Evolutionary conservation across 2,329 filamentous ascomycete genomes (phyloP).

Genomic region (Ceratocystis ficicola): DNA sequence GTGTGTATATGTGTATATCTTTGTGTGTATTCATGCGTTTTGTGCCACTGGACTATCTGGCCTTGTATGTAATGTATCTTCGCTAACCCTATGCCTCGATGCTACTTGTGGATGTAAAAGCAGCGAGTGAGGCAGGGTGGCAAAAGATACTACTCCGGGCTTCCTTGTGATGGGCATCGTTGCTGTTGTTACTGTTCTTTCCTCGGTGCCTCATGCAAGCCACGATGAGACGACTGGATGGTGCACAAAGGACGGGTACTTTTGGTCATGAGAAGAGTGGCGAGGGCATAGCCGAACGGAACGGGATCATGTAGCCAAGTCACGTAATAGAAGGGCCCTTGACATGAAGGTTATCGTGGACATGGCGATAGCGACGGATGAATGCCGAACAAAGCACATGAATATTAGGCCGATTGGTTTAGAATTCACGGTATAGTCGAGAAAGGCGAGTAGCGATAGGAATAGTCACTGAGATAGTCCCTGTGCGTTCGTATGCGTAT

Average conservation of each 20-base stretch:
- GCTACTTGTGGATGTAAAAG: background rate
- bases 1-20: background rate
- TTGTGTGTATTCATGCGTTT: background rate
- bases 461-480: background rate
- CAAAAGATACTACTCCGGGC: background rate
- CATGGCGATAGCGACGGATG: background rate
- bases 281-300: background rate
- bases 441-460: background rate
- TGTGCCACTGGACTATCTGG: background rate
- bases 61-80: background rate
- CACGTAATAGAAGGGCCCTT: background rate
- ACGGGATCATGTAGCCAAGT: background rate
- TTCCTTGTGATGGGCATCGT: background rate
- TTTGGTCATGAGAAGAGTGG: background rate
- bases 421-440: background rate
- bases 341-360: background rate
- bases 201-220: background rate
- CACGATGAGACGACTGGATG: background rate
- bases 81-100: background rate
- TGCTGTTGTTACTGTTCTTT: background rate
- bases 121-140: background rate
- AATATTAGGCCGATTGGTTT: background rate
- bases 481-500: background rate
- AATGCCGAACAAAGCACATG: background rate
- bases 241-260: background rate